Base-by-base conservation (phyloP, 495 filamentous ascomycete genomes). In the Collariella sp. region DNA sequence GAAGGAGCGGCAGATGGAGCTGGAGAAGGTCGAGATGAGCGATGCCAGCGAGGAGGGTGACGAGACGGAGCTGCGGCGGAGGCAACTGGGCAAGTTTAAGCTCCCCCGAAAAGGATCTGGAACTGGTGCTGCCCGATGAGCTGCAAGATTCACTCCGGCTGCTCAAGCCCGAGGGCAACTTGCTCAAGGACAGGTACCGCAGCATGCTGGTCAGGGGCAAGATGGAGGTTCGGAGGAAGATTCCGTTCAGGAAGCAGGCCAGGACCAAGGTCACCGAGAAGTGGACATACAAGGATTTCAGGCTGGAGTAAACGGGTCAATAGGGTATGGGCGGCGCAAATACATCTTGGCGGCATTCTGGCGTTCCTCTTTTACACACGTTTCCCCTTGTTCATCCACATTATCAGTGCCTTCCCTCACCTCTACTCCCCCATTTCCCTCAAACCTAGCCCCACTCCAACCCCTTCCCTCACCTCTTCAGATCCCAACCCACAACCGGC, bases 201-300 rank as follows among this genome's bases (percentile, higher is more conserved):
- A 96, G 80, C 67, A 76, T 96, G 67, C 74, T 96, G 39, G 79
- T 97, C 24, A 77, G 88, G 55, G 94, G 93, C 45, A 95, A 93
- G 71, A 69, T 97, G 47, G 93, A 98, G 73, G 77, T 79, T 19
- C 76, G 93, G 61, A 85, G 82, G 67, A 81, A 83, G 10, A 78
- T 93, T 50, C 76, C 82, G 36, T 88, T 90, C 72, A 76, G 75
- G 55, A 91, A 86, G 77, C 87, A 91, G 72, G 76, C 80, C 54
- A 87, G 82, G 77, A 83, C 72, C 62, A 84, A 83, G 67, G 65
- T 83, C 22, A 96, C 89, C 15, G 94, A 96, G 80, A 97, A 96
- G 72, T 98, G 93, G 93, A 77, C 83, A 48, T 87, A 91, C 67
- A 97, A 97, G 75, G 93, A 98, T 69, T 97, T 95, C 31, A 57